These are phyloP conservation scores for Boechera retrofracta DNA, from an alignment of 345 rosid species.

Conservation along the genomic window DNA sequence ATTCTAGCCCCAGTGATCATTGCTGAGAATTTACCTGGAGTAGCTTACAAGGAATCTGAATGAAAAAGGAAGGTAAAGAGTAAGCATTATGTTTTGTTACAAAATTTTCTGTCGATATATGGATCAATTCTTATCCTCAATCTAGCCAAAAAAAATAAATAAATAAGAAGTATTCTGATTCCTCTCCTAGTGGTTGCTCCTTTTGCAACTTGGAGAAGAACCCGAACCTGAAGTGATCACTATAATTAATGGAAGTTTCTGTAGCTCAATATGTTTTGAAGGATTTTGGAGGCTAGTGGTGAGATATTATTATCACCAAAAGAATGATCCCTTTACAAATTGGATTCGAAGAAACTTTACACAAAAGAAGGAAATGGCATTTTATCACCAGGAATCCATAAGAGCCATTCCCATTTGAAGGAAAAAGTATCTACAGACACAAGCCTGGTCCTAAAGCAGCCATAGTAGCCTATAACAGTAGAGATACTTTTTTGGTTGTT, in stretches of 20 bases:
- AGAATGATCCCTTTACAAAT: constrained; percentile 33
- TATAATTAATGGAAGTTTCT: constrained; percentile 44
- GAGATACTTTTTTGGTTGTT: constrained; percentile 23
- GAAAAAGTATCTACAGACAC: constrained; percentile 27
- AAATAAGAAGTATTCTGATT: constrained; percentile 48
- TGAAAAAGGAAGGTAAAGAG: constrained; percentile 34
- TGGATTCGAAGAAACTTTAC: constrained; percentile 41
- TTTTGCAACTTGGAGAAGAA: constrained; percentile 52
- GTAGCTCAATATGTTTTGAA: constrained; percentile 30
- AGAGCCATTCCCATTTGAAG: constrained; percentile 34
- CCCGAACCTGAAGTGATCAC: constrained; percentile 37
- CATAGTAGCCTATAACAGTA: constrained; percentile 27
- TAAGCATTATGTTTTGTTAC: constrained; percentile 39
- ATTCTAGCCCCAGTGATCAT: constrained; percentile 64
- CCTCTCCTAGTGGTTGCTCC: constrained; percentile 53
- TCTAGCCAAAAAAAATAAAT: constrained; percentile 3
- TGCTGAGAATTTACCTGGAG: constrained; percentile 53
- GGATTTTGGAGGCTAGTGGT: constrained; percentile 30
- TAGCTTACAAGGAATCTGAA: constrained; percentile 49
- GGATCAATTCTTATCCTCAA: constrained; percentile 52
- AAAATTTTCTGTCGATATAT: constrained; percentile 33
- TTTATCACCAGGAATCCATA: constrained; percentile 36
- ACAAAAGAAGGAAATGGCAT: constrained; percentile 40
- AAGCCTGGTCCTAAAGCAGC: constrained; percentile 33
- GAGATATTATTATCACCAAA: constrained; percentile 39